Evolutionary conservation across 2,329 filamentous ascomycete species (phyloP).

Genomic region (Colletotrichum godetiae): DNA sequence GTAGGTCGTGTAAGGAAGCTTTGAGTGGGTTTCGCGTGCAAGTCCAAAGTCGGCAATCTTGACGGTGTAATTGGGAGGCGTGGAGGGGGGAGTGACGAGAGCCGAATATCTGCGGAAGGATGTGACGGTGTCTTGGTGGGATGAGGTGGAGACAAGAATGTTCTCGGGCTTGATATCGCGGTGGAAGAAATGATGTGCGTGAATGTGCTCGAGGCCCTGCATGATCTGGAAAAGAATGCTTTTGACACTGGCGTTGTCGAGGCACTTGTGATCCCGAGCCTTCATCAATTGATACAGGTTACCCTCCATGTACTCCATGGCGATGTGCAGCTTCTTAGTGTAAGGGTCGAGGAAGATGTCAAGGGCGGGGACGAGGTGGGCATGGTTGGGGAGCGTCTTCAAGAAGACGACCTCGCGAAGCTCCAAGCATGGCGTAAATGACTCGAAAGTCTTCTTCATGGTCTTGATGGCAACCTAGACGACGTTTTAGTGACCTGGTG

Average conservation of each 20-base stretch:
- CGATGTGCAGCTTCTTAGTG: conserved; percentile 96
- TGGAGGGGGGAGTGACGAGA: conserved; percentile 93
- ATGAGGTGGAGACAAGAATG: conserved; percentile 93
- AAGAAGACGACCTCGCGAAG: conserved; percentile 97
- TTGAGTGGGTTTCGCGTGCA: conserved; percentile 96
- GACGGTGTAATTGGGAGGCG: conserved; percentile 92
- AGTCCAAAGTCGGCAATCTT: conserved; percentile 99
- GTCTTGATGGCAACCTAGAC: conserved; percentile 96
- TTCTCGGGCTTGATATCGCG: conserved; percentile 99
- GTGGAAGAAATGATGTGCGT: conserved; percentile 97
- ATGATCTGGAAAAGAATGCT: conserved; percentile 98
- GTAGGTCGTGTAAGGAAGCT: conserved; percentile 96
- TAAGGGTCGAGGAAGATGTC: conserved; percentile 98
- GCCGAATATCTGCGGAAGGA: conserved; percentile 94
- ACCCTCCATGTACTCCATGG: conserved; percentile 99
- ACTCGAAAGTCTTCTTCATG: conserved; percentile 99
- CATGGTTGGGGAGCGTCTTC: conserved; percentile 85
- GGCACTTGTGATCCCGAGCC: conserved; percentile 91
- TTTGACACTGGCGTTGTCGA: conserved; percentile 93
- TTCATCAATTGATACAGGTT: conserved; percentile 99
- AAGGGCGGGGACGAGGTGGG: conserved; percentile 94
- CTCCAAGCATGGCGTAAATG: conserved; percentile 88
- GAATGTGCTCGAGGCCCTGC: conserved; percentile 95
- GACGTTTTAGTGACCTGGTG: conserved; percentile 13
- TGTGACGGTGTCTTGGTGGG: conserved; percentile 79